Evolutionary conservation across 805 yeast species (phyloP).

Genomic region (Kuraishia capsulata): DNA sequence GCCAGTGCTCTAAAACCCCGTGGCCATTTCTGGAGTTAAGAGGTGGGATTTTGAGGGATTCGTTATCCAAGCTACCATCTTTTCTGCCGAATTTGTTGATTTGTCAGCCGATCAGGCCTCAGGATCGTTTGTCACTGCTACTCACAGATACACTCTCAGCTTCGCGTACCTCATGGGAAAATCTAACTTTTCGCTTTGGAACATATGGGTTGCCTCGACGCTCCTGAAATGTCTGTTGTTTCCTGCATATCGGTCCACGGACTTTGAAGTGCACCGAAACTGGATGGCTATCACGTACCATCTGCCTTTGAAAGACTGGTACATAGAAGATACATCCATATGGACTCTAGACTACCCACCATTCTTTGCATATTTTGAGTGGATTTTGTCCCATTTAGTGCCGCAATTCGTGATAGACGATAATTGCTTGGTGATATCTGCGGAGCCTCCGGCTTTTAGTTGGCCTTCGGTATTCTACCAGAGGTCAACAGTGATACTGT

Average conservation of each 20-base stretch:
- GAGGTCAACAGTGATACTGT: slow-evolving; percentile 65
- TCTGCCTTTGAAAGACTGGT: slow-evolving; percentile 77
- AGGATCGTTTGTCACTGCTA: too few relatives aligned
- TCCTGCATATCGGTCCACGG: slow-evolving; percentile 87
- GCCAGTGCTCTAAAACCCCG: too few relatives aligned
- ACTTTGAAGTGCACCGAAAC: slow-evolving; percentile 94
- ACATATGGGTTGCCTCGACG: slow-evolving; percentile 57
- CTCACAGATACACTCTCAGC: too few relatives aligned
- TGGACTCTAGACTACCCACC: slow-evolving; percentile 99
- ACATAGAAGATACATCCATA: slow-evolving; percentile 62
- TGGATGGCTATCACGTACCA: slow-evolving; percentile 88
- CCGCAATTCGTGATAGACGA: slow-evolving; percentile 56
- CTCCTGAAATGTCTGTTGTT: slow-evolving; percentile 53
- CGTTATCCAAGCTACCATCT: too few relatives aligned
- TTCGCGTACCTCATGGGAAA: too few relatives aligned
- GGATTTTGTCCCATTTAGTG: slow-evolving; percentile 62
- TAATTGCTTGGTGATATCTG: slow-evolving; percentile 60
- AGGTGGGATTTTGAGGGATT: too few relatives aligned
- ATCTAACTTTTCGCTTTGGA: slow-evolving; percentile 43
- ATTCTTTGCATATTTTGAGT: slow-evolving; percentile 92
- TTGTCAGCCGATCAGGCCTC: too few relatives aligned
- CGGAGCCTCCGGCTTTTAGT: slow-evolving; percentile 25
- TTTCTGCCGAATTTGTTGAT: too few relatives aligned
- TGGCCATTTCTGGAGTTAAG: too few relatives aligned
- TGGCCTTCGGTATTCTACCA: slow-evolving; percentile 79